Evolutionary conservation across 2,329 filamentous ascomycete species (phyloP), one percentile per base, ranked within the genome.

Genomic region (Fusarium mangiferae): DNA sequence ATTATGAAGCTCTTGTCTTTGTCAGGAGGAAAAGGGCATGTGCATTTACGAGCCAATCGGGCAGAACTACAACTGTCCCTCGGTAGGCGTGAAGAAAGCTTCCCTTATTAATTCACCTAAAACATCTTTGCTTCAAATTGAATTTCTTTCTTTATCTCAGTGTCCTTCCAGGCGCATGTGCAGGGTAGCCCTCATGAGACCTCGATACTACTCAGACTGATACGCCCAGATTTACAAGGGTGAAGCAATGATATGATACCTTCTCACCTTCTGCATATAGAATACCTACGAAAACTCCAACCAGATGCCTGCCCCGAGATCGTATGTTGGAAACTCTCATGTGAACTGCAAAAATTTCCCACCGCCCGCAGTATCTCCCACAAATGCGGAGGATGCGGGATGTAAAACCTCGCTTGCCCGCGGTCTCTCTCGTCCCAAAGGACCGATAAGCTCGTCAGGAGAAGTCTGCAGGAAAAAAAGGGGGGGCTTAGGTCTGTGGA

Each of bases 371-470:
- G 33, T 3, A 28, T 61, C 44, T 54, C 57, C 57, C 44, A n/a
- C 45, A 65, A 70, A 70, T 70, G 66, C 67, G 67, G 67, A 70
- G 67, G 67, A 70, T 70, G 66, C 66, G 67, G 67, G 67, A 70
- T 70, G 20, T 24, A n/a, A 62, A 56, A 59, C 24, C 52, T 70
- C 67, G 59, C 59, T 70, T 70, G 67, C 67, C 67, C 66, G 33
- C 66, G 35, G 35, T 35, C 41, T 46, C 46, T 68, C 52, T 39
- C 14, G 63, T 45, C 58, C 46, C 52, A 70, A 70, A 65, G 66
- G 66, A 70, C 67, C 66, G 67, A 70, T 70, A 70, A 65, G 66
- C 51, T 48, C 38, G 39, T 46, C 67, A 67, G 49, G 66, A 63
- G 45, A 46, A 69, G 30, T 39, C 38, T 36, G 46, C 54, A 44